Conservation (phyloP, 2,329 filamentous ascomycete genomes). For the Fusarium foetens region DNA sequence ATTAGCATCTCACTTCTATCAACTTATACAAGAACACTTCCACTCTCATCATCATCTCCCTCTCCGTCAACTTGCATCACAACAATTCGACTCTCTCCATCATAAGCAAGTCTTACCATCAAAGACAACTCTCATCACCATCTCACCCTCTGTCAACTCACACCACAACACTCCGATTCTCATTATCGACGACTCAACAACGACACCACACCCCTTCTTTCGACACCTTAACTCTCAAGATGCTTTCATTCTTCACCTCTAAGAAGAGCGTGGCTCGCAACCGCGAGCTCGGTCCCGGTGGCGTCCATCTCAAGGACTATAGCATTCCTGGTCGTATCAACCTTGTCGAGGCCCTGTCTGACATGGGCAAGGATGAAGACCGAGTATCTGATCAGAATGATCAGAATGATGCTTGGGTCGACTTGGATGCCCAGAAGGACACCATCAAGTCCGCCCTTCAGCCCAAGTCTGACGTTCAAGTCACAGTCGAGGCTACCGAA, state of each 20-base stretch:
- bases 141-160: background rate
- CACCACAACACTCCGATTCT: background rate
- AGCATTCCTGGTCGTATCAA: background rate
- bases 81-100: background rate
- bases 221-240: too few relatives aligned
- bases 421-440: background rate
- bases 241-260: background rate
- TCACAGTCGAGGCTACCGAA: accelerated
- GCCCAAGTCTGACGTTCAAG: background rate
- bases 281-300: background rate
- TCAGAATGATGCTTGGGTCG: background rate
- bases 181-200: too few relatives aligned
- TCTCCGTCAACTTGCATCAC: accelerated
- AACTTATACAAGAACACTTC: background rate
- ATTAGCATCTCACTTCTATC: background rate
- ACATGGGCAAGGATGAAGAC: background rate
- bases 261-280: background rate
- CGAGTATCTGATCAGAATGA: background rate
- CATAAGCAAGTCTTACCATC: accelerated
- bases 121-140: background rate
- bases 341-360: background rate
- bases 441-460: background rate
- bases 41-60: too few relatives aligned
- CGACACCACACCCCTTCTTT: too few relatives aligned
- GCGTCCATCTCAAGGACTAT: background rate